phyloP scores from a whole-genome alignment of 345 rosid genomes.

The Sapria himalayana region DNA sequence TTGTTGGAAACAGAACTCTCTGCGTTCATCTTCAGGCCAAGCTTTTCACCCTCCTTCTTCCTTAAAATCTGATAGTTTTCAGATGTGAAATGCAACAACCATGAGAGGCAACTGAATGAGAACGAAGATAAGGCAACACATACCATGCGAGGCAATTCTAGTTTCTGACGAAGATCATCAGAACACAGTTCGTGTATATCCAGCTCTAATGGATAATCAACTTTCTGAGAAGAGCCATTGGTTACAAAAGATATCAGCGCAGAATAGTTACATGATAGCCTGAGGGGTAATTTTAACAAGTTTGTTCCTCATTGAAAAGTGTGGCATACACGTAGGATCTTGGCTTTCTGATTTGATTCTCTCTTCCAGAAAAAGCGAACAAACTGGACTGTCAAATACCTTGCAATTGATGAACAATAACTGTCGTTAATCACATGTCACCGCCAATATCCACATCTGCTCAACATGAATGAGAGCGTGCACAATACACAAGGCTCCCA shows the following conservation, averaged over 20 bases:
- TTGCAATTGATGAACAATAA: too few relatives aligned
- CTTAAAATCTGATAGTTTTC: conserved; percentile 34
- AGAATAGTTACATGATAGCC: too few relatives aligned
- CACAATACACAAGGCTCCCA: too few relatives aligned
- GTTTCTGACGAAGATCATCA: conserved; percentile 47
- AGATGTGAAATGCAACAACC: conserved; percentile 1
- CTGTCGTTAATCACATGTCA: too few relatives aligned
- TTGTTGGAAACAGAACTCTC: conserved; percentile 36
- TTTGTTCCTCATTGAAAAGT: neutral
- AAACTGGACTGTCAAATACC: conserved; percentile 96
- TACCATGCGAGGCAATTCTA: conserved; percentile 89
- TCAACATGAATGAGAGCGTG: too few relatives aligned
- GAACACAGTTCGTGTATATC: conserved; percentile 87
- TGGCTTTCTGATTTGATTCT: conserved; percentile 95
- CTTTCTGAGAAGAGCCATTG: conserved; percentile 41
- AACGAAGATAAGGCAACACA: conserved; percentile 6
- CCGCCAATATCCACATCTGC: too few relatives aligned
- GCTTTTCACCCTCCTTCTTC: conserved; percentile 74
- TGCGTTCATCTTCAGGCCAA: conserved; percentile 40
- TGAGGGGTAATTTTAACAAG: too few relatives aligned
- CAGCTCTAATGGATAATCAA: conserved; percentile 85
- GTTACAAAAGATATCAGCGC: neutral
- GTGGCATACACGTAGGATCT: conserved; percentile 65
- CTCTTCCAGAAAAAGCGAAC: conserved; percentile 99
- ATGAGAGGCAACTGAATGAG: too few relatives aligned